Conservation (phyloP, 495 filamentous ascomycete species). For the Sabuloglossum arenarium region DNA sequence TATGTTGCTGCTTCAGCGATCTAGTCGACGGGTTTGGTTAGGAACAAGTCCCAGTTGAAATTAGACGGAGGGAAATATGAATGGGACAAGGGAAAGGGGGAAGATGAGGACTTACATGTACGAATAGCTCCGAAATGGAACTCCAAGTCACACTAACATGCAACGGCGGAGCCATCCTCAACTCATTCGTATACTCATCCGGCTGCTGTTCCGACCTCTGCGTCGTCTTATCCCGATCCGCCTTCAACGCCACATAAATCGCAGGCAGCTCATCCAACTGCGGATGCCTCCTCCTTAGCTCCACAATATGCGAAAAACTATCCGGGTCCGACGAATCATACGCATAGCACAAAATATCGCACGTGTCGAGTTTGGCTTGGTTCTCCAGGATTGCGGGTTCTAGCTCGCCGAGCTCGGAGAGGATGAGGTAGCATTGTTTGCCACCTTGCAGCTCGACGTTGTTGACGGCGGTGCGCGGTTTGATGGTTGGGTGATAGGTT, state of each 20-base stretch:
- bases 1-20: conserved; percentile 81
- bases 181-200: conserved; percentile 64
- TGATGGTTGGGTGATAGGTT: conserved; percentile 87
- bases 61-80: no score
- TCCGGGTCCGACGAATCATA: conserved; percentile 95
- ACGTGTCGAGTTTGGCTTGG: conserved; percentile 71
- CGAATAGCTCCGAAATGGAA: conserved; percentile 80
- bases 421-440: conserved; percentile 88
- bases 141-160: conserved; percentile 89
- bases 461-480: conserved; percentile 81
- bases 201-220: conserved; percentile 82
- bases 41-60: background rate
- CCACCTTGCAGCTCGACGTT: conserved; percentile 90
- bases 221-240: conserved; percentile 82
- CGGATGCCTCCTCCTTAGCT: conserved; percentile 51
- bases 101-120: conserved; percentile 21
- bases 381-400: conserved; percentile 90
- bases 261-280: conserved; percentile 73
- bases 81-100: background rate
- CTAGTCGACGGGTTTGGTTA: conserved; percentile 9
- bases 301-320: conserved; percentile 77
- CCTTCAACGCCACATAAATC: conserved; percentile 82
- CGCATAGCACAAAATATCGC: conserved; percentile 83
- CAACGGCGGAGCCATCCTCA: conserved; percentile 68
- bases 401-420: conserved; percentile 87